These are phyloP conservation scores for Cyanidium caldarium DNA, from an alignment of 23 red algal genomes.

Conservation along the genomic window DNA sequence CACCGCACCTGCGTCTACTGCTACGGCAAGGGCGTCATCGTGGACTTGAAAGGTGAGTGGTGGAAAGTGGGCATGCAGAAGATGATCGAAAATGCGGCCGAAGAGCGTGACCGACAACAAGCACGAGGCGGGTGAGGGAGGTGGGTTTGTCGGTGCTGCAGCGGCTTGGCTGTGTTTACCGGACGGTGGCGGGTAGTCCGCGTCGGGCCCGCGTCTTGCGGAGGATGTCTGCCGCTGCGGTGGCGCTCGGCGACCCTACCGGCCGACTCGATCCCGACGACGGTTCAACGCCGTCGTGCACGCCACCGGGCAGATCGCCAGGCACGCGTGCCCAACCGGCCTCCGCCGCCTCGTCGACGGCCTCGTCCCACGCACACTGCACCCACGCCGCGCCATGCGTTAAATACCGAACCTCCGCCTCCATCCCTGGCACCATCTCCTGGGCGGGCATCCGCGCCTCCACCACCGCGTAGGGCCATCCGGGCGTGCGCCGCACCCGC, in stretches of 20 bases:
- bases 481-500: not conserved
- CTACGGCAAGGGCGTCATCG: slow-evolving; percentile 32
- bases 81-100: too few relatives aligned
- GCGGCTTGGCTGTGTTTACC: too few relatives aligned
- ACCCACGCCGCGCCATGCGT: not conserved
- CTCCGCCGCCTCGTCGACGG: not conserved
- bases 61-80: too few relatives aligned
- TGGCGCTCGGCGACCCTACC: too few relatives aligned
- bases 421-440: not conserved
- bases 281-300: not conserved
- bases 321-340: not conserved
- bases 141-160: too few relatives aligned
- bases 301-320: not conserved
- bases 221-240: too few relatives aligned
- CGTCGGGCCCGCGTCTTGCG: too few relatives aligned
- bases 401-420: not conserved
- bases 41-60: slow-evolving; percentile 24
- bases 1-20: slow-evolving; percentile 28
- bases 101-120: too few relatives aligned
- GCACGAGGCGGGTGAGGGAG: too few relatives aligned
- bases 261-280: too few relatives aligned
- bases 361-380: not conserved
- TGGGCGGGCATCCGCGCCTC: not conserved
- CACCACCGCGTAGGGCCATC: not conserved
- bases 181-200: too few relatives aligned